These are phyloP conservation scores for Arthrobotrys entomopaga DNA, from an alignment of 2,329 filamentous ascomycete species.

Conservation along the genomic window DNA sequence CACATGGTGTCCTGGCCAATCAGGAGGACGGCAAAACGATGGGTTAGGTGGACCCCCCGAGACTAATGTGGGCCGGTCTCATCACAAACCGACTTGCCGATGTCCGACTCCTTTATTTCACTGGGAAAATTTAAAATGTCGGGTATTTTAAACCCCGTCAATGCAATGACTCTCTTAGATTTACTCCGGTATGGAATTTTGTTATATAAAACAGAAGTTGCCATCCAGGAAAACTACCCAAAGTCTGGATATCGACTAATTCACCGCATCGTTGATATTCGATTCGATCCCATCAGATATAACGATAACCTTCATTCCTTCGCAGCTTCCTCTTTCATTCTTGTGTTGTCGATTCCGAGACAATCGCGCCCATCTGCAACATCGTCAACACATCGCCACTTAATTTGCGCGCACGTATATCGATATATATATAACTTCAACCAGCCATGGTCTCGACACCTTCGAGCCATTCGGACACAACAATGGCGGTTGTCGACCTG, in stretches of 20 bases:
- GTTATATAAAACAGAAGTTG: slow-evolving; percentile 19
- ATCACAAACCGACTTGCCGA: slow-evolving; percentile 25
- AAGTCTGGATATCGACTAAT: too few species aligned
- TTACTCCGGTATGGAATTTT: slow-evolving; percentile 1
- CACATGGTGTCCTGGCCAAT: slow-evolving; percentile 20
- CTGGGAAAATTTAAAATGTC: slow-evolving; percentile 15
- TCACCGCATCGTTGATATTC: neutral
- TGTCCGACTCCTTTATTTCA: slow-evolving; percentile 24
- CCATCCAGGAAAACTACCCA: neutral
- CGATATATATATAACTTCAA: neutral
- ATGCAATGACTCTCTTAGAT: too few species aligned
- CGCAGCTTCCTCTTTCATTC: slow-evolving; percentile 26
- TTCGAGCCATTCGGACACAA: slow-evolving; percentile 32
- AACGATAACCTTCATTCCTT: neutral
- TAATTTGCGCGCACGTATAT: too few species aligned
- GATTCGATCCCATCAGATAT: neutral
- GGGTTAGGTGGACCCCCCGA: too few species aligned
- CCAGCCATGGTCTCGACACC: slow-evolving; percentile 37
- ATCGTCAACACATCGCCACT: slow-evolving; percentile 17
- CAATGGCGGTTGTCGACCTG: slow-evolving; percentile 23
- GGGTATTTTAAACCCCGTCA: neutral
- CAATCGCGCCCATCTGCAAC: neutral
- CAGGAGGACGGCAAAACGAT: neutral
- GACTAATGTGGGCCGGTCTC: slow-evolving; percentile 1
- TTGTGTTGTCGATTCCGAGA: slow-evolving; percentile 20